Evolutionary conservation across 2,329 filamentous ascomycete species (phyloP), one percentile per base, ranked within the genome.

Genomic region (Colletotrichum sp.): DNA sequence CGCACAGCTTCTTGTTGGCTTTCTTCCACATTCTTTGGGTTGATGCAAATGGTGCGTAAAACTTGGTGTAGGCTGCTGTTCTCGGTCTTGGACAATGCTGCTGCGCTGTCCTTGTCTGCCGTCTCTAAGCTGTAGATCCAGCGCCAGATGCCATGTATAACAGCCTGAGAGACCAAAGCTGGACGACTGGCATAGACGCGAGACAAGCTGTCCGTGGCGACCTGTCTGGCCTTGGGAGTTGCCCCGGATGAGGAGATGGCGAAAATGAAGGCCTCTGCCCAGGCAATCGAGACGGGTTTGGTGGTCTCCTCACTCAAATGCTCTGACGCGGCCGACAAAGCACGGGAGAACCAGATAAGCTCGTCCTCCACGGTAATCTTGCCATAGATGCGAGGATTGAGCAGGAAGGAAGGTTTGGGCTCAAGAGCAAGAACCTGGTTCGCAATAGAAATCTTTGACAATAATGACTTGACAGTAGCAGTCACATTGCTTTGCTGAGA

Each of bases 231-330:
- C 48, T 87, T 87, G 4, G 93, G 88, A 15, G 93, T 88, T 24
- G 95, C 87, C 15, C 84, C 87, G 16, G 91, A 86, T 2, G 93
- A 92, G 61, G 93, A 92, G 61, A 96, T 90, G 18, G 94, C 86
- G 82, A 94, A 98, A n/a, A 98, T 92, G 74, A 96, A 91, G 3
- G 94, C 93, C 80, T 98, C 94, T 16, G 94, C 93, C 97, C 96
- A 99, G 18, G 93, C 92, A 69, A 91, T 85, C 76, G 89, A 89
- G n/a, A 91, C 87, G 12, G 90, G 85, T 16, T 86, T 85, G 8
- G 83, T 80, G 6, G 86, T 82, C 15, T 88, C 85, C 32, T 90
- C 87, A 15, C 86, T 85, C 5, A 96, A 83, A 21, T 88, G 87
- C 18, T 87, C 82, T 18, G 92, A 90, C 18, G 94, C 85, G 30